These are phyloP conservation scores for Colletotrichum sp. DNA, from an alignment of 2,329 filamentous ascomycete genomes.

Conservation along the genomic window DNA sequence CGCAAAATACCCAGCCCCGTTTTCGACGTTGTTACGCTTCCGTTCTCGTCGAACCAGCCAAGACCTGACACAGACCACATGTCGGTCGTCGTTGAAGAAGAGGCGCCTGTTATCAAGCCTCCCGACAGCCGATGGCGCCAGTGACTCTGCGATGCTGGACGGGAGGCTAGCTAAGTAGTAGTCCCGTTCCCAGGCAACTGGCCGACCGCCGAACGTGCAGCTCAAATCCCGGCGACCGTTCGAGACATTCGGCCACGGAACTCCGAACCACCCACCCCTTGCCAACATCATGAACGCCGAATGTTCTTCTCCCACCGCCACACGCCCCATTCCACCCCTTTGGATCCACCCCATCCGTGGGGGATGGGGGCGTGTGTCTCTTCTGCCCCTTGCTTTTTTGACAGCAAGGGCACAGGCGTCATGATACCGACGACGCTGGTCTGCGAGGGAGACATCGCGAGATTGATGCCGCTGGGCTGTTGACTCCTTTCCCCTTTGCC, in stretches of 20 bases:
- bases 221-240: background rate
- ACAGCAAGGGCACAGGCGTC: background rate
- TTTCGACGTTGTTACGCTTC: slow-evolving; percentile 8
- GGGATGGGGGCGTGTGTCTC: background rate
- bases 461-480: background rate
- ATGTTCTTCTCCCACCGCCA: background rate
- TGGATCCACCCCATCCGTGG: slow-evolving; percentile 1
- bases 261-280: slow-evolving; percentile 8
- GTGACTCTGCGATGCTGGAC: background rate
- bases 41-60: background rate
- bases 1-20: background rate
- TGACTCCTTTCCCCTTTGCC: background rate
- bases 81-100: slow-evolving; percentile 16
- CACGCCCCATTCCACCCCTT: background rate
- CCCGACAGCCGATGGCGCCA: background rate
- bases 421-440: background rate
- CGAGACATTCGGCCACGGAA: slow-evolving; percentile 17
- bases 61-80: background rate
- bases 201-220: slow-evolving; percentile 12
- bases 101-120: slow-evolving; percentile 6
- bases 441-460: slow-evolving; percentile 14
- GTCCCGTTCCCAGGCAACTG: background rate
- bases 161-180: slow-evolving; percentile 4
- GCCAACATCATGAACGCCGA: slow-evolving; percentile 9
- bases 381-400: slow-evolving; percentile 8